Base-by-base conservation (phyloP, 2,329 filamentous ascomycete species). In the Botrytis porri region DNA sequence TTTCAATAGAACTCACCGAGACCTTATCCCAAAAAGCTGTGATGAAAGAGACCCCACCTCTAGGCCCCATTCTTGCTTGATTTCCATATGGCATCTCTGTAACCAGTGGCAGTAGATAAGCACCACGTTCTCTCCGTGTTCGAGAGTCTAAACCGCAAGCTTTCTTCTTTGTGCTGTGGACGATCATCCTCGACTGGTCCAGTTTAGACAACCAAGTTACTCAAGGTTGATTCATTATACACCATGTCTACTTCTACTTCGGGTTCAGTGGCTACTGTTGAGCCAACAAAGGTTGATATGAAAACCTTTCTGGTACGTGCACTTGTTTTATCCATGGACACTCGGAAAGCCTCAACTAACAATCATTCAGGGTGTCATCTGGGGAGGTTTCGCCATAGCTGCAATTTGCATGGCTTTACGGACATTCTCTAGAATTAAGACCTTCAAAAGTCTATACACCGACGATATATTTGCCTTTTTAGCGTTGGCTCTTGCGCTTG, bases 211-310 rank as follows among this genome's bases (percentile, higher is more conserved):
- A 61, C 22, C 59, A 39, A 61, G 22, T 61, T 61, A 35, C 59
- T 61, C 59, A 39, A 61, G 59, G 59, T 39, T 61, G 35, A 61
- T 14, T 35, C 35, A 60, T 37, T 25, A 39, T n/a, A 61, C 59
- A 39, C 35, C 35, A 61, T 61, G 59, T 61, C 59, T 61, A n/a
- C 59, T 35, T 61, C 59, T 61, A 39, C 35, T 37, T 35, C 35
- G 14, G 22, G 59, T 22, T 61, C 59, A 61, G 35, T 39, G 59
- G 59, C 59, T 25, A 14, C 22, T 25, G 32, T 61, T 37, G 32
- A 61, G 59, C 59, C 59, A 61, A 61, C 59, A 61, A 61, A 61
- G 59, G 59, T 61, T 61, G 59, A 61, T 39, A 61, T 61, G 59
- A 35, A 61, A 61, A 39, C 59, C 35, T 61, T 61, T 12, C 25